Conservation (phyloP, 805 yeast species). For the Maudiozyma turicensis region DNA sequence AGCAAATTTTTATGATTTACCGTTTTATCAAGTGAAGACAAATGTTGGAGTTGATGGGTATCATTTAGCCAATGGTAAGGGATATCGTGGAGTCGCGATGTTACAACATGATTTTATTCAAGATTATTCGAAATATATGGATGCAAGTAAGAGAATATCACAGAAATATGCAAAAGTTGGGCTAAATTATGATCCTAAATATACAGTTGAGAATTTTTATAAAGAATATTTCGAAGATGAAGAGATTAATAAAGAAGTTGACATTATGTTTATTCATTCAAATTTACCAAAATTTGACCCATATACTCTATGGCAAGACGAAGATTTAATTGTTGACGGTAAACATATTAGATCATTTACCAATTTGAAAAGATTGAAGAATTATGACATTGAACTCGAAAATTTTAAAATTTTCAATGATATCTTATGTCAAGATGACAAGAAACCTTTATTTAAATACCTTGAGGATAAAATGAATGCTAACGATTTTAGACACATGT, state of each 20-base stretch:
- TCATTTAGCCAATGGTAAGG: constrained; percentile 15
- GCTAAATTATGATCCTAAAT: neutral
- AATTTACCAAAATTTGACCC: constrained; percentile 34
- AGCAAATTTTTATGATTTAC: constrained; percentile 39
- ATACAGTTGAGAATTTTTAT: constrained; percentile 5
- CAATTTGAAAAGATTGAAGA: constrained; percentile 11
- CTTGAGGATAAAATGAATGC: constrained; percentile 8
- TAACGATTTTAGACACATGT: constrained; percentile 12
- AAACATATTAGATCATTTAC: constrained; percentile 20
- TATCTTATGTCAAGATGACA: constrained; percentile 10
- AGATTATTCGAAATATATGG: constrained; percentile 34
- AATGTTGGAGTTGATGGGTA: constrained; percentile 30
- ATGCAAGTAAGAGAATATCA: constrained; percentile 7
- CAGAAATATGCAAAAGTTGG: neutral
- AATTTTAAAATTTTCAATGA: constrained; percentile 19
- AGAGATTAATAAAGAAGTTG: constrained; percentile 4
- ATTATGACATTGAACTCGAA: constrained; percentile 23
- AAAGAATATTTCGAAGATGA: constrained; percentile 5
- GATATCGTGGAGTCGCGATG: constrained; percentile 64
- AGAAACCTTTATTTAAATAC: constrained; percentile 13
- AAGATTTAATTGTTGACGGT: constrained; percentile 17
- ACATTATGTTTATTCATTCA: constrained; percentile 32
- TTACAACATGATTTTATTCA: constrained; percentile 63
- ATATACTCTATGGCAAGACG: constrained; percentile 15
- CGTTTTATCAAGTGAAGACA: constrained; percentile 41